Evolutionary conservation across 768 basidiomycete species (phyloP).

Genomic region (Auriculariales sp.): DNA sequence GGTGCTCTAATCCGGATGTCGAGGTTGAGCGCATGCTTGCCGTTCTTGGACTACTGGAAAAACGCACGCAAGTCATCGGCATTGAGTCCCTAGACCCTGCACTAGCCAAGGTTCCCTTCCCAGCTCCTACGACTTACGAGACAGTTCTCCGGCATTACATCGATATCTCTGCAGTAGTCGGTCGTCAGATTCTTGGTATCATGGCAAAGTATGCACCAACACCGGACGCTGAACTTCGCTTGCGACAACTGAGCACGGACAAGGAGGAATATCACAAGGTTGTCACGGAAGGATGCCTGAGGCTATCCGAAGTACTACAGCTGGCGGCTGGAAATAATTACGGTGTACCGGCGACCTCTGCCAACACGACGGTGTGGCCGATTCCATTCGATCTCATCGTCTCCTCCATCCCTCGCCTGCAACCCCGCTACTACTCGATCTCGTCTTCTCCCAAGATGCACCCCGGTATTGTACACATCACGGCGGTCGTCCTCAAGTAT

Average conservation of each 20-base stretch:
- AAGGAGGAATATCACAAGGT: constrained; percentile 77
- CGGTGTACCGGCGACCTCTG: constrained; percentile 35
- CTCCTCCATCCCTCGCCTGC: constrained; percentile 83
- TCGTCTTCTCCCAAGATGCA: constrained; percentile 91
- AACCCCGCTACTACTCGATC: constrained; percentile 97
- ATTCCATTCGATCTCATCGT: constrained; percentile 97
- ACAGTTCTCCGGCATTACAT: constrained; percentile 94
- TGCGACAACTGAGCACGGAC: constrained; percentile 68
- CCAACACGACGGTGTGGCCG: constrained; percentile 71
- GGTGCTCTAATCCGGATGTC: constrained; percentile 87
- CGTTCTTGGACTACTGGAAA: constrained; percentile 62
- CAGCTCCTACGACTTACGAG: constrained; percentile 86
- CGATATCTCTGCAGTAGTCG: constrained; percentile 88
- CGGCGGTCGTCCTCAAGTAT: constrained; percentile 90
- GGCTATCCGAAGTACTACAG: constrained; percentile 86
- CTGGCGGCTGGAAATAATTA: constrained; percentile 74
- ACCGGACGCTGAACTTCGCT: constrained; percentile 54
- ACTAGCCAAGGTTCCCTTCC: constrained; percentile 96
- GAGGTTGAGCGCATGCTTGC: constrained; percentile 84
- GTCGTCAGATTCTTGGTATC: constrained; percentile 82
- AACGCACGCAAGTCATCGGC: constrained; percentile 70
- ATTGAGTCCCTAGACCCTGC: constrained; percentile 98
- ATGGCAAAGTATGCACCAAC: constrained; percentile 81
- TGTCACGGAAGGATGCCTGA: constrained; percentile 71
- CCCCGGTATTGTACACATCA: constrained; percentile 84